Evolutionary conservation across 1,284 basidiomycete species (phyloP), one percentile per base, ranked within the genome.

Genomic region (Amylostereum areolatum): DNA sequence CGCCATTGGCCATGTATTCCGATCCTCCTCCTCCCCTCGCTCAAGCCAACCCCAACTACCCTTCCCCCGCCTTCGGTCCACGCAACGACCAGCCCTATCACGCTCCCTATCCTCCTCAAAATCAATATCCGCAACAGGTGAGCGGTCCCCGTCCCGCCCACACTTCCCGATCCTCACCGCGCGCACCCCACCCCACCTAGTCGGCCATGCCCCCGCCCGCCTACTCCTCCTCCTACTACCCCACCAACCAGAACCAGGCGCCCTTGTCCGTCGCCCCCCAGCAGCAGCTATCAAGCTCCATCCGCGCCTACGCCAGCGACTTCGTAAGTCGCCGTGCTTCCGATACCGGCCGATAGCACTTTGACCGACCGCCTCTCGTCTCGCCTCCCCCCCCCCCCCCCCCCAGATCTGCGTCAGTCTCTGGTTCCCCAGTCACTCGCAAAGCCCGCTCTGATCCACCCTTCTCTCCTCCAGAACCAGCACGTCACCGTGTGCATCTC

Each of bases 401-500:
- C 34, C 34, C 9, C 34, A 35, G 34, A 35, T 35, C 34, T 8
- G 9, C 34, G 34, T 35, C 9, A 8, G 34, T 35, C 34, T 8
- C 9, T n/a, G 34, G 9, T 9, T n/a, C 34, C 34, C 34, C n/a
- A 9, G 34, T 8, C 34, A 8, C 9, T n/a, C 34, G 9, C 34
- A n/a, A n/a, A 9, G 34, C 34, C 8, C 40, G 24, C 8, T 9
- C 29, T 48, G n/a, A 29, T 1, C 18, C 18, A 18, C 18, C 18
- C 18, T 18, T 18, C 40, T 7, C 10, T 45, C 31, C 28, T 31
- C 36, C 55, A 75, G 73, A 65, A 69, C 40, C 66, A 77, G 50
- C 54, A 55, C 4, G 73, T 78, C 25, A 59, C 65, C 35, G 69
- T 75, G 7, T 66, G 66, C 33, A 54, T 75, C 32, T 55, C 58